Conservation (phyloP, 805 yeast species). For the Metschnikowia drakensbergensis region DNA sequence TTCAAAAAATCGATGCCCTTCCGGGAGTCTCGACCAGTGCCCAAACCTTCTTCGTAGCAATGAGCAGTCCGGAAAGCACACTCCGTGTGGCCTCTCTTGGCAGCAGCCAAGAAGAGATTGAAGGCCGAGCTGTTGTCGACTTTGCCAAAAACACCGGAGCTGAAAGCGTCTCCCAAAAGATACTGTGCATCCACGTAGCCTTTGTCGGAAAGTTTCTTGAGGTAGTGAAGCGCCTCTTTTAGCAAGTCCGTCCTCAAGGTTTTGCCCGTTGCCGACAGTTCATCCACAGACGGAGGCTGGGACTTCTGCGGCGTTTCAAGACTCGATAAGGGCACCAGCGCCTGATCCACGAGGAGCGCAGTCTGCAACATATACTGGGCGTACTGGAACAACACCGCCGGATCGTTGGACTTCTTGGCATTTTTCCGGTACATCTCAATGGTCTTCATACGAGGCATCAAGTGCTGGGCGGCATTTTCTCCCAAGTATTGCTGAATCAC, state of each 20-base stretch:
- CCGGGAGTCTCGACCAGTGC: conserved; percentile 83
- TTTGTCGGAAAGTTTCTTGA: conserved; percentile 68
- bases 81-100: conserved; percentile 90
- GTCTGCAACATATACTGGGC: conserved; percentile 89
- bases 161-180: conserved; percentile 81
- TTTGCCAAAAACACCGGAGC: conserved; percentile 81
- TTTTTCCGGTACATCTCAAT: conserved; percentile 83
- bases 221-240: conserved; percentile 70
- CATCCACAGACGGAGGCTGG: background rate
- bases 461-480: conserved; percentile 36
- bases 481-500: conserved; percentile 52
- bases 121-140: conserved; percentile 76
- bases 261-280: background rate
- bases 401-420: conserved; percentile 81
- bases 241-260: conserved; percentile 52
- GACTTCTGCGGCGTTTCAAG: background rate
- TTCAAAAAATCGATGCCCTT: conserved; percentile 79
- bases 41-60: conserved; percentile 92
- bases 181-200: conserved; percentile 92
- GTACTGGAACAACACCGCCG: conserved; percentile 80
- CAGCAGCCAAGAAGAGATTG: conserved; percentile 76
- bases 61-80: conserved; percentile 87
- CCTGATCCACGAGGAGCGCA: conserved; percentile 43
- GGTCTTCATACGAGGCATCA: conserved; percentile 76
- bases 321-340: conserved; percentile 3